Evolutionary conservation across 352 stramenopile genomes (phyloP).

Genomic region (Phytophthora pluvialis): DNA sequence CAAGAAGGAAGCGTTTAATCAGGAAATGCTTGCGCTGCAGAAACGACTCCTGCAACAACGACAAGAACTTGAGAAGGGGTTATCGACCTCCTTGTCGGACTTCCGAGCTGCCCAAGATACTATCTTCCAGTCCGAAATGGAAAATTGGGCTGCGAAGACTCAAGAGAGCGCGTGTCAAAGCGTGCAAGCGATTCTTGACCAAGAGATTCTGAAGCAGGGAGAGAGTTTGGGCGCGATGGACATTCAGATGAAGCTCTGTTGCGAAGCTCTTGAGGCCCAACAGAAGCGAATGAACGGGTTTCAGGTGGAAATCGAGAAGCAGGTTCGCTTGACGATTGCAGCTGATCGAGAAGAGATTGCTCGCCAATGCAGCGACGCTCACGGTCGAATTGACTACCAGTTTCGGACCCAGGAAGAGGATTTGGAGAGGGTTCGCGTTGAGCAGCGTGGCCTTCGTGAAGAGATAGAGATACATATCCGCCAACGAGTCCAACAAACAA

Average conservation of each 20-base stretch:
- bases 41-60: constrained; percentile 35
- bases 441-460: constrained; percentile 20
- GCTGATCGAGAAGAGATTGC: constrained; percentile 29
- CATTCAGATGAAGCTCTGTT: constrained; percentile 22
- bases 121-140: constrained; percentile 21
- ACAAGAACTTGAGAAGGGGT: constrained; percentile 28
- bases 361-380: constrained; percentile 36
- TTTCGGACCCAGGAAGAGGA: constrained; percentile 36
- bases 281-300: constrained; percentile 18
- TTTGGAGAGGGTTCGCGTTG: constrained; percentile 27
- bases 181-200: constrained; percentile 8
- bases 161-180: constrained; percentile 7
- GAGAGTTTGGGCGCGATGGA: constrained; percentile 11
- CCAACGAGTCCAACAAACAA: constrained; percentile 13
- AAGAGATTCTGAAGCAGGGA: constrained; percentile 19
- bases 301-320: constrained; percentile 16
- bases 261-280: constrained; percentile 18
- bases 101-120: constrained; percentile 26
- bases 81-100: constrained; percentile 11
- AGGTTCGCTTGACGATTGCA: constrained; percentile 20
- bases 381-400: constrained; percentile 36
- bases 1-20: constrained; percentile 57
- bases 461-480: constrained; percentile 21
- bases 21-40: constrained; percentile 51
- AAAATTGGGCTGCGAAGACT: constrained; percentile 25